Evolutionary conservation across 176 grass and related monocot genomes (phyloP).

Genomic region (Saccharum spontaneum): DNA sequence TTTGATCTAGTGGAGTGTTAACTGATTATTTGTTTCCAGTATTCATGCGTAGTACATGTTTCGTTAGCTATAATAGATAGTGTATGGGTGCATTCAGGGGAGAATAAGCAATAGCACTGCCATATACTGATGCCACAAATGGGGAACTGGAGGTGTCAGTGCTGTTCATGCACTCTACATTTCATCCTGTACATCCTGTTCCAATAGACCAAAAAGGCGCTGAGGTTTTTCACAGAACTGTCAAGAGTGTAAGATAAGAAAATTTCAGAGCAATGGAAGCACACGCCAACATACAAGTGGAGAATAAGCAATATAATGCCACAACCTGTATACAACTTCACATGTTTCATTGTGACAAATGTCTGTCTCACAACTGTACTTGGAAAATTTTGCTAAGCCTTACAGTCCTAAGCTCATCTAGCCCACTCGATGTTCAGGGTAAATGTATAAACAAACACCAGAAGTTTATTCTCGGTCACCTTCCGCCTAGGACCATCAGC

Average conservation of each 20-base stretch:
- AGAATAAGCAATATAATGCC: neutral
- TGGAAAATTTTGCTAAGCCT: conserved; percentile 38
- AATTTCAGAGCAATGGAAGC: too few species aligned
- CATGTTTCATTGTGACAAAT: conserved; percentile 37
- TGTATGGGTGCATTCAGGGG: too few species aligned
- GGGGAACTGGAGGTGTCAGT: neutral
- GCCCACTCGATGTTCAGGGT: conserved; percentile 23
- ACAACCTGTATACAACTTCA: conserved; percentile 36
- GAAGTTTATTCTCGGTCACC: conserved; percentile 45
- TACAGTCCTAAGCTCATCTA: conserved; percentile 45
- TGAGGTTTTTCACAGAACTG: too few species aligned
- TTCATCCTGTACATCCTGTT: too few species aligned
- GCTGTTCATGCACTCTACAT: neutral
- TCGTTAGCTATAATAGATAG: too few species aligned
- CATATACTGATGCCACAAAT: neutral
- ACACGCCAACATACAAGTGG: neutral
- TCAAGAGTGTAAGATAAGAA: too few species aligned
- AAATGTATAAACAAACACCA: conserved; percentile 29
- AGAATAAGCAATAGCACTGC: neutral
- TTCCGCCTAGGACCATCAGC: conserved; percentile 40
- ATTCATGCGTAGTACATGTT: neutral
- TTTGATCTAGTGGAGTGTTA: neutral
- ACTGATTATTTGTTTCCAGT: neutral
- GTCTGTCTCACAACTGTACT: conserved; percentile 33
- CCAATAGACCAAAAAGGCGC: too few species aligned